A percentile compares a stretch with the other conserved stretches of the same genome.
Conservation (phyloP, 2,329 filamentous ascomycete genomes). For the Diaporthe capsici region DNA sequence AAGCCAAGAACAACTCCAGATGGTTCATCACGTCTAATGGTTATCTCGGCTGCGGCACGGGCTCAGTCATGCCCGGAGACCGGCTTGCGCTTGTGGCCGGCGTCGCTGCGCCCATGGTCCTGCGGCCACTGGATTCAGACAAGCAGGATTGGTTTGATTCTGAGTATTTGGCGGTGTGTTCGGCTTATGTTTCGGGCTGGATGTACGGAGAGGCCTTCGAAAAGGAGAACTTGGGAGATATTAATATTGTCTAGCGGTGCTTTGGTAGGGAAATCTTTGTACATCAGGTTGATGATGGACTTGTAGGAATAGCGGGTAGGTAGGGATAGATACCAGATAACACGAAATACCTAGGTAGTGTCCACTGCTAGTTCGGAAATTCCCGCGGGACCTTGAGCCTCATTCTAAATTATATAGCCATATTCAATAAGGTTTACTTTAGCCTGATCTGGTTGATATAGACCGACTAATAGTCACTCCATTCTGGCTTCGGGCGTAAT, state of each 20-base stretch:
- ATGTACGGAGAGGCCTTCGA: background rate
- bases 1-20: background rate
- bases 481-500: background rate
- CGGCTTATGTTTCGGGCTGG: constrained; percentile 15
- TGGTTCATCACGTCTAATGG: background rate
- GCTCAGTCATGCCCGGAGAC: background rate
- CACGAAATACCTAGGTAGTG: background rate
- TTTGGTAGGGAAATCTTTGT: background rate
- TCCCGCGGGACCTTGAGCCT: background rate
- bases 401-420: background rate
- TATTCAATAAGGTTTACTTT: background rate
- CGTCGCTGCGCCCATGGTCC: background rate
- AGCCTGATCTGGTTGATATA: background rate
- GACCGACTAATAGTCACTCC: background rate
- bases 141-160: background rate
- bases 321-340: background rate
- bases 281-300: background rate
- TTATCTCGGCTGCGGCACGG: background rate
- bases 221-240: background rate
- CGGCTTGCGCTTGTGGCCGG: background rate
- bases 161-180: background rate
- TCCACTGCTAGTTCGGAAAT: background rate
- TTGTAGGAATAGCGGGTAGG: background rate
- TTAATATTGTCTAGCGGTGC: background rate
- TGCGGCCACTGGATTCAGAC: background rate